Percentiles rank a stretch among this genome's conserved stretches.
phyloP scores from a whole-genome alignment of 140 eudicot species.

The Ambrosia hybrid region DNA sequence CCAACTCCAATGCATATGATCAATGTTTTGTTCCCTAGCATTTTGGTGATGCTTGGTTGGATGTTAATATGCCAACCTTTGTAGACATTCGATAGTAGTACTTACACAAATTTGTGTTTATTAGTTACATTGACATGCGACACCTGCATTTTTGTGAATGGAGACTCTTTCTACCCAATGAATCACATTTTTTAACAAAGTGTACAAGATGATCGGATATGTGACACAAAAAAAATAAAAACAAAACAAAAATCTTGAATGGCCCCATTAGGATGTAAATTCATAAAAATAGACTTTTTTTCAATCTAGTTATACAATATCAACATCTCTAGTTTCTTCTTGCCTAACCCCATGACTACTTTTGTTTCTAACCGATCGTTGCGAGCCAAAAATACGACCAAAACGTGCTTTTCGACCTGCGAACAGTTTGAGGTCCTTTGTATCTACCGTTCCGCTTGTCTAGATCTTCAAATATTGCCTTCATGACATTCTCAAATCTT shows the following conservation, averaged over 20 bases:
- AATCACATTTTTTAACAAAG: no score
- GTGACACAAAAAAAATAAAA: no score
- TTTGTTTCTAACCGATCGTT: slow-evolving; percentile 49
- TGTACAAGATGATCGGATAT: no score
- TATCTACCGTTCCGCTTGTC: slow-evolving; percentile 40
- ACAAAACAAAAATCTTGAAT: slow-evolving; percentile 27
- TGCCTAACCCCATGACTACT: slow-evolving; percentile 40
- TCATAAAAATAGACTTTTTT: neutral
- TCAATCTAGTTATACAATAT: slow-evolving; percentile 34
- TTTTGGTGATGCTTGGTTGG: no score
- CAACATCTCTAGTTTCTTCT: slow-evolving; percentile 44
- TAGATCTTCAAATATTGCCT: slow-evolving; percentile 52
- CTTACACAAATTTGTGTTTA: no score
- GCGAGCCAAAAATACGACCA: slow-evolving; percentile 57
- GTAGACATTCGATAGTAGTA: no score
- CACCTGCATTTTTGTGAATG: no score
- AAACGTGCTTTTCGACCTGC: slow-evolving; percentile 55
- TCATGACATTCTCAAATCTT: slow-evolving; percentile 56
- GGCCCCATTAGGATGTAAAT: neutral
- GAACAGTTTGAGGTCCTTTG: slow-evolving; percentile 37
- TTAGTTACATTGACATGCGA: no score
- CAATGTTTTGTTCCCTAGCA: no score
- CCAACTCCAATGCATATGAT: no score
- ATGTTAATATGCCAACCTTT: no score
- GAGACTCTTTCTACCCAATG: no score